phyloP scores from a whole-genome alignment of 2,329 filamentous ascomycete genomes.

The Colletotrichum sp. region DNA sequence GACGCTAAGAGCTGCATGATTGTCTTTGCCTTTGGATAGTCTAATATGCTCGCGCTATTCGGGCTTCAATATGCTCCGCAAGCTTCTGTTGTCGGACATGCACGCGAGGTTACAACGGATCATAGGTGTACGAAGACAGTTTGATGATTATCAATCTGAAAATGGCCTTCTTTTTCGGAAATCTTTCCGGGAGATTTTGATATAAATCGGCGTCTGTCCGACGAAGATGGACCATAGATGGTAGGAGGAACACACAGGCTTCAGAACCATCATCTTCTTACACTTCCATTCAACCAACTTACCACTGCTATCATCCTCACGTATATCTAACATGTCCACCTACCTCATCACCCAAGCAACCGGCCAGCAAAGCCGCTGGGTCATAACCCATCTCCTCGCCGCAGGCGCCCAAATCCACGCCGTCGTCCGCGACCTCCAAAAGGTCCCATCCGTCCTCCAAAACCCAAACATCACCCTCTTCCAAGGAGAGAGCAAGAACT shows the following conservation, averaged over 20 bases:
- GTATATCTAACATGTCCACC: conserved; percentile 30
- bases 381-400: conserved; percentile 35
- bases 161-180: fast-evolving
- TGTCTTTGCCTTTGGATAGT: not conserved
- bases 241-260: fast-evolving
- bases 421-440: conserved; percentile 38
- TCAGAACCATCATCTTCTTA: fast-evolving
- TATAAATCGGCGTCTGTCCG: not conserved
- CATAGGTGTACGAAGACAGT: not conserved
- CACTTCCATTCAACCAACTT: fast-evolving
- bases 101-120: fast-evolving
- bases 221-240: not conserved
- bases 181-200: not conserved
- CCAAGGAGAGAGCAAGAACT: conserved; percentile 37
- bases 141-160: not conserved
- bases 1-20: not conserved
- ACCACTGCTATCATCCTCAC: not conserved
- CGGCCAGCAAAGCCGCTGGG: conserved; percentile 34
- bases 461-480: conserved; percentile 35
- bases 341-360: conserved; percentile 40
- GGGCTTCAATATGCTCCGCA: not conserved
- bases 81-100: not conserved
- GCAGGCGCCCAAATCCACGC: conserved; percentile 39
- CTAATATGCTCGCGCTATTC: not conserved
- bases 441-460: conserved; percentile 29